Conservation (phyloP, 306 rosid species). For the Lablab purpureus region DNA sequence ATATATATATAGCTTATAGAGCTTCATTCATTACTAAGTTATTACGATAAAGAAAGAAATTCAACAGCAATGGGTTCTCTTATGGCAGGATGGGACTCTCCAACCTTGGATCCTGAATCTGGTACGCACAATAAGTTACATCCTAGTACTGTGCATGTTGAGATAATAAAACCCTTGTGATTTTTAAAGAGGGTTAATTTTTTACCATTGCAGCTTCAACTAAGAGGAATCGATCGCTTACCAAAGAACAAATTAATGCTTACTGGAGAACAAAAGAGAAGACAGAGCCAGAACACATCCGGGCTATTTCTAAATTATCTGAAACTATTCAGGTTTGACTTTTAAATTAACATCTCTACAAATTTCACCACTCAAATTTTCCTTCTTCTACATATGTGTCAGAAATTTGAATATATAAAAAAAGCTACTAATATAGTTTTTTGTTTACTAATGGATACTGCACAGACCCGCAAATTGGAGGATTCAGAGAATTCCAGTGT, state of each 20-base stretch:
- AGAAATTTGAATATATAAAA: neutral
- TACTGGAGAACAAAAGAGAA: conserved; percentile 63
- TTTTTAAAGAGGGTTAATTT: neutral
- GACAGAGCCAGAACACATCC: conserved; percentile 62
- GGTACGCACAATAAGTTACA: conserved; percentile 41
- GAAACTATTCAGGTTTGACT: conserved; percentile 48
- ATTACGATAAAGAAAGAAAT: conserved; percentile 6
- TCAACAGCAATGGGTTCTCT: conserved; percentile 71
- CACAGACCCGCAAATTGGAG: conserved; percentile 1
- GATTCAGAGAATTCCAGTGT: conserved; percentile 38
- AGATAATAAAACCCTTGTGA: neutral
- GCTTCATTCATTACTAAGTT: neutral
- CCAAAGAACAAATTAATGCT: conserved; percentile 64
- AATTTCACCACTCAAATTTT: neutral
- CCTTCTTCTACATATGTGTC: neutral
- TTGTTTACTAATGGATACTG: neutral
- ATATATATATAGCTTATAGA: neutral
- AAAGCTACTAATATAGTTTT: neutral
- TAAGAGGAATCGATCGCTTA: conserved; percentile 61
- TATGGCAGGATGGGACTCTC: conserved; percentile 81
- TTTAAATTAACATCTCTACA: neutral
- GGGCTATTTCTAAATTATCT: conserved; percentile 48
- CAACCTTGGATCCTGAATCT: conserved; percentile 50
- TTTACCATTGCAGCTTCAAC: conserved; percentile 33
- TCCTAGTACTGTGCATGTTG: neutral